phyloP scores from a whole-genome alignment of 305 asterid species.

The Andrographis paniculata region DNA sequence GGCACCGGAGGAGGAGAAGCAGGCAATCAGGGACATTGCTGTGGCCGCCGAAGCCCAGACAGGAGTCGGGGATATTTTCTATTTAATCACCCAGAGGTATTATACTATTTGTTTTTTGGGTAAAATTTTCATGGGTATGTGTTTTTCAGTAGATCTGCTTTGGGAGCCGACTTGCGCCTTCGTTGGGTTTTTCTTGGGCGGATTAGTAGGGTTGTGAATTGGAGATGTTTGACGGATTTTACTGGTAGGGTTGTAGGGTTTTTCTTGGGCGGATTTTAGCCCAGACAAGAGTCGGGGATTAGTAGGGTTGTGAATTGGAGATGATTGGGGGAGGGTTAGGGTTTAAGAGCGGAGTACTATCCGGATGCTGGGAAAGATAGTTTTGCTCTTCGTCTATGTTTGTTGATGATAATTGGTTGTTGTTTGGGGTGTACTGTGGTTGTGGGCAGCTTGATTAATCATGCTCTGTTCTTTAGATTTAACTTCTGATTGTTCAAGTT shows the following conservation, averaged over 20 bases:
- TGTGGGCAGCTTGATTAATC: too few relatives aligned
- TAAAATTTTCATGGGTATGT: not conserved
- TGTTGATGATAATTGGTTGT: not conserved
- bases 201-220: slow-evolving; percentile 2
- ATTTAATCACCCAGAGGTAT: slow-evolving; percentile 78
- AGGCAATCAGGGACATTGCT: slow-evolving; percentile 60
- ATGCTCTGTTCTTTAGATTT: too few relatives aligned
- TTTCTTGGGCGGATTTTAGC: not conserved
- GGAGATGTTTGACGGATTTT: slow-evolving; percentile 2
- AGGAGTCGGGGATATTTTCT: slow-evolving; percentile 75
- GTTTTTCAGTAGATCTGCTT: slow-evolving; percentile 23
- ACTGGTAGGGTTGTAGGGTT: too few relatives aligned
- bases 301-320: slow-evolving; percentile 6
- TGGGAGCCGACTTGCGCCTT: slow-evolving; percentile 4
- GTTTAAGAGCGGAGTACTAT: slow-evolving; percentile 24
- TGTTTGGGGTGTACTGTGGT: slow-evolving; percentile 9
- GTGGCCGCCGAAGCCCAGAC: slow-evolving; percentile 72
- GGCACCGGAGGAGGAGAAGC: slow-evolving; percentile 91
- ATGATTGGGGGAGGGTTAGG: slow-evolving; percentile 21
- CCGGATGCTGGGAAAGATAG: slow-evolving; percentile 8
- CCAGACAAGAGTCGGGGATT: too few relatives aligned
- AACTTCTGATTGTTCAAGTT: too few relatives aligned
- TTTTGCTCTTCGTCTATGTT: not conserved
- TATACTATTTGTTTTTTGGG: not conserved
- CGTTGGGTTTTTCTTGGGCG: not conserved